These are phyloP conservation scores for Camellia sinensis DNA, from an alignment of 148 eudicot genomes.

Conservation along the genomic window DNA sequence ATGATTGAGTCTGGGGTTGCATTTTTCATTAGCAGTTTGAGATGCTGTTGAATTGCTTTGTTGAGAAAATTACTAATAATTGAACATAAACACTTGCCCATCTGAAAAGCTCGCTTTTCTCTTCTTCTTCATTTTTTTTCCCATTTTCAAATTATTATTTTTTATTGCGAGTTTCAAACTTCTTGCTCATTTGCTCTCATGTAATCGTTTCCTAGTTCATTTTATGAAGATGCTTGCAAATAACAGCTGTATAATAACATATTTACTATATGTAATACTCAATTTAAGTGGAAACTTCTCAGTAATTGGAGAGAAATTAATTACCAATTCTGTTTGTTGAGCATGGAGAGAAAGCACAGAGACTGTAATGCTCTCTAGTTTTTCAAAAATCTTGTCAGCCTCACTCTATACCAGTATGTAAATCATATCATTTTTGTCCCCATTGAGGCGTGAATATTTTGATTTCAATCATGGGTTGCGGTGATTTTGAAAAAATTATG, in stretches of 20 bases:
- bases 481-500: no score
- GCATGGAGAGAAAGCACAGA: background rate
- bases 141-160: no score
- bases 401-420: background rate
- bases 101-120: no score
- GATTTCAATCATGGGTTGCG: no score
- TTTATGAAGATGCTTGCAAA: background rate
- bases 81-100: background rate
- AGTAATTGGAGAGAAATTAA: background rate
- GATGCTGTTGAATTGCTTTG: background rate
- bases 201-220: slow-evolving; percentile 2
- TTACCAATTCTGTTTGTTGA: background rate
- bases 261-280: background rate
- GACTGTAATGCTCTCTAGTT: background rate
- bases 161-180: background rate
- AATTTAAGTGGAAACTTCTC: background rate
- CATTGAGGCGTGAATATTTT: background rate
- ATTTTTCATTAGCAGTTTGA: background rate
- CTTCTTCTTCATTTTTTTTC: no score
- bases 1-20: background rate
- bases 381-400: background rate
- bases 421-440: background rate
- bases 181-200: background rate
- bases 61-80: background rate
- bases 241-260: background rate